Conservation (phyloP, 2,329 filamentous ascomycete species). For the Pseudogymnoascus sp. region DNA sequence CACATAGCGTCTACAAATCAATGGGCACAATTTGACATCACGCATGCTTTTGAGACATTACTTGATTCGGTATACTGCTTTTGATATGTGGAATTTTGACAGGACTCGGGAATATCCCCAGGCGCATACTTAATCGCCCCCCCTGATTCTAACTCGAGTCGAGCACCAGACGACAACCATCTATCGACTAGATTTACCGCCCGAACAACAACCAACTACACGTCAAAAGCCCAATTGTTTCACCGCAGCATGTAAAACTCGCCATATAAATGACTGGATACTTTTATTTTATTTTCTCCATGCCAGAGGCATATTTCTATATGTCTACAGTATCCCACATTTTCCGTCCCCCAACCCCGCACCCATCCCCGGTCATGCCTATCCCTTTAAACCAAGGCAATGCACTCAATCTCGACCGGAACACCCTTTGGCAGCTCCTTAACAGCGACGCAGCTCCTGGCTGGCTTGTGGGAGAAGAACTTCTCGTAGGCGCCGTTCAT, state of each 20-base stretch:
- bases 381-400: conserved; percentile 55
- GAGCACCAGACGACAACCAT: neutral
- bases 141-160: neutral
- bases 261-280: neutral
- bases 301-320: conserved; percentile 2
- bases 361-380: neutral
- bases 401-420: conserved; percentile 85
- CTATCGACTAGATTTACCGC: neutral
- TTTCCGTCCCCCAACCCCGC: neutral
- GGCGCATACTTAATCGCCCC: neutral
- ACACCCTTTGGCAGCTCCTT: conserved; percentile 84
- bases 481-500: conserved; percentile 83
- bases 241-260: neutral
- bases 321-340: neutral
- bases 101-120: neutral
- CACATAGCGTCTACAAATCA: conserved; percentile 16
- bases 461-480: conserved; percentile 78
- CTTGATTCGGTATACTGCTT: neutral
- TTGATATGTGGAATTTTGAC: neutral
- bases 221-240: neutral
- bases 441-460: conserved; percentile 84
- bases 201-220: neutral
- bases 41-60: conserved; percentile 7
- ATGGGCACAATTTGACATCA: conserved; percentile 12
- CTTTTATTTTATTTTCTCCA: neutral